These are phyloP conservation scores for Plasmodium malariae DNA, from an alignment of 169 alveolate genomes.

Conservation along the genomic window DNA sequence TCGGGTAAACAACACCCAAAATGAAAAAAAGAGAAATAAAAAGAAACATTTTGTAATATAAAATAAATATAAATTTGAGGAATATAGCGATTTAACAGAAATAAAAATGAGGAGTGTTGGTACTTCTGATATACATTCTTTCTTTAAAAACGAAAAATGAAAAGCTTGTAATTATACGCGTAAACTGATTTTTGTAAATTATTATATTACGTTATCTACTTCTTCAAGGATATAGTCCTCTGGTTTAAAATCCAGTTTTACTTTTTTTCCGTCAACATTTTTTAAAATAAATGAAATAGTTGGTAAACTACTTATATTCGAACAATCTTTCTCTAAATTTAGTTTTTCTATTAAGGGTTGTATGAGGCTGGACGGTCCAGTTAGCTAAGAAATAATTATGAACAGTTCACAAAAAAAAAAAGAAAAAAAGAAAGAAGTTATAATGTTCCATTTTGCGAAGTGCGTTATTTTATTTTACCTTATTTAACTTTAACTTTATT, in stretches of 20 bases:
- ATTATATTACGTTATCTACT: constrained; percentile 69
- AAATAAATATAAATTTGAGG: background rate
- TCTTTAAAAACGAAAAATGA: too few relatives aligned
- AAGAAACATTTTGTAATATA: background rate
- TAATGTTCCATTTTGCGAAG: too few relatives aligned
- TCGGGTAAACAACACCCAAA: background rate
- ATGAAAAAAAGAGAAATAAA: constrained; percentile 10
- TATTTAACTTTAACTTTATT: too few relatives aligned
- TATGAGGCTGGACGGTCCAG: constrained; percentile 89
- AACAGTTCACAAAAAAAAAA: background rate
- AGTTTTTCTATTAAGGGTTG: constrained; percentile 84
- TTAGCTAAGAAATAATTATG: constrained; percentile 75
- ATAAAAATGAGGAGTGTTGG: background rate
- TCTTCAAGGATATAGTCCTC: constrained; percentile 82
- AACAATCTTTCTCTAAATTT: constrained; percentile 85
- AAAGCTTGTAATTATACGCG: too few relatives aligned
- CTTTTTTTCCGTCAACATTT: constrained; percentile 80
- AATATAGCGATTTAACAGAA: background rate
- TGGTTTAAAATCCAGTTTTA: constrained; percentile 80
- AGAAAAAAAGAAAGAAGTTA: constrained; percentile 1
- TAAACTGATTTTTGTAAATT: too few relatives aligned
- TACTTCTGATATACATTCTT: too few relatives aligned
- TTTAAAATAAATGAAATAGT: constrained; percentile 83
- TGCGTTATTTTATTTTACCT: too few relatives aligned
- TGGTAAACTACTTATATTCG: constrained; percentile 85